Base-by-base conservation (phyloP, 2,329 filamentous ascomycete species). In the Pseudocercospora crystallina region DNA sequence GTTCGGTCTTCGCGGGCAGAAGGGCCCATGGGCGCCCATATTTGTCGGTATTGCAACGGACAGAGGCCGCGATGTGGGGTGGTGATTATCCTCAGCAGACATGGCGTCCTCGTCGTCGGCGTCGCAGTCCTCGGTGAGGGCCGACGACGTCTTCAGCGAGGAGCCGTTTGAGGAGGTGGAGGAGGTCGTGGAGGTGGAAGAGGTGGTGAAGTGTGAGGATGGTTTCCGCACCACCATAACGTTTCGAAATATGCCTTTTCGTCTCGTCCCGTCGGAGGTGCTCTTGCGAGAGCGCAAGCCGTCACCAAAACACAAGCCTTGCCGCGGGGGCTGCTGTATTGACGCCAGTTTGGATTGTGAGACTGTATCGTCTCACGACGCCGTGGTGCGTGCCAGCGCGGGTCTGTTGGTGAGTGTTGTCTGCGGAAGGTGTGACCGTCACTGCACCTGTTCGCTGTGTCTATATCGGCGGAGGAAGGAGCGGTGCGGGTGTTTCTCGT, bases 1-100 rank as follows among this genome's bases (percentile, higher is more conserved):
- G 29, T 89, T 87, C 37, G 90, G 92, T 64, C 83, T 76, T 61
- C 77, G 73, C 66, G 80, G 69, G 71, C 76, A 80, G 63, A 80
- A 81, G 13, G 79, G 76, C 11, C 73, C 75, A 53, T 69, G 69
- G 46, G 68, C 64, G 36, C 57, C 57, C 60, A 68, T 55, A 63
- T 66, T 36, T n/a, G 58, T 56, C 33, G 75, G 76, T 67, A 76
- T 77, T 17, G 74, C 70, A 44, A 81, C 76, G 58, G 74, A 80
- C 58, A 79, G 66, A 30, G 78, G 77, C 61, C 71, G 67, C 48
- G 71, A 68, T 26, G 20, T 26, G 8, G 72, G 65, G 14, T 36
- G 35, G 31, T 49, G 46, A 34, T 55, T 31, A 47, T 79, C 75
- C 52, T 70, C 70, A 30, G 70, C 64, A 51, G 73, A 73, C 76